Conservation (phyloP, 2,329 filamentous ascomycete species). For the Calonectria crousiana region DNA sequence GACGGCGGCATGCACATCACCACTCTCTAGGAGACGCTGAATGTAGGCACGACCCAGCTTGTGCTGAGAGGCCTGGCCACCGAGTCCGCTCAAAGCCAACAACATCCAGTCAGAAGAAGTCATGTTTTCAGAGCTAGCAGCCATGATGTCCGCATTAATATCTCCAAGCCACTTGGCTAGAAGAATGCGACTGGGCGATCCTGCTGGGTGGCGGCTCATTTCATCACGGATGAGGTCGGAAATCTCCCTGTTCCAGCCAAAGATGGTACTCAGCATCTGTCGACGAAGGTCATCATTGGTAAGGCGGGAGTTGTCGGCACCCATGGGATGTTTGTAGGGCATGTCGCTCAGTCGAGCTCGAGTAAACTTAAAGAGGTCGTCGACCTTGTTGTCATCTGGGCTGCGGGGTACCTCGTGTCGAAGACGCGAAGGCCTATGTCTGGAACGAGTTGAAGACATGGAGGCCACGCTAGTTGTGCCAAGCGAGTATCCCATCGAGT, state of each 20-base stretch:
- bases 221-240: slow-evolving; percentile 88
- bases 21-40: slow-evolving; percentile 87
- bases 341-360: slow-evolving; percentile 85
- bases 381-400: slow-evolving; percentile 76
- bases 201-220: slow-evolving; percentile 77
- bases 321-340: slow-evolving; percentile 78
- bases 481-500: slow-evolving; percentile 62
- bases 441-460: slow-evolving; percentile 61
- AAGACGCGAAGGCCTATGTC: slow-evolving; percentile 74
- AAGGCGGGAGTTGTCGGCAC: slow-evolving; percentile 68
- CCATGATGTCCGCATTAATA: slow-evolving; percentile 83
- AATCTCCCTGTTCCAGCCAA: slow-evolving; percentile 92
- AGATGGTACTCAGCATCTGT: slow-evolving; percentile 94
- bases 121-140: slow-evolving; percentile 85
- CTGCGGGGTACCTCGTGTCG: slow-evolving; percentile 85
- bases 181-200: slow-evolving; percentile 83
- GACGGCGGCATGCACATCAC: slow-evolving; percentile 91
- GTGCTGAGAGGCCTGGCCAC: slow-evolving; percentile 80
- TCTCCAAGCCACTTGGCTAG: slow-evolving; percentile 95
- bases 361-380: slow-evolving; percentile 89
- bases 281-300: slow-evolving; percentile 84
- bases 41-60: slow-evolving; percentile 93
- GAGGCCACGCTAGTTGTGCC: slow-evolving; percentile 55
- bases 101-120: slow-evolving; percentile 98
- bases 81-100: slow-evolving; percentile 89